Evolutionary conservation across 306 rosid species (phyloP).

Genomic region (Castanea crenata): DNA sequence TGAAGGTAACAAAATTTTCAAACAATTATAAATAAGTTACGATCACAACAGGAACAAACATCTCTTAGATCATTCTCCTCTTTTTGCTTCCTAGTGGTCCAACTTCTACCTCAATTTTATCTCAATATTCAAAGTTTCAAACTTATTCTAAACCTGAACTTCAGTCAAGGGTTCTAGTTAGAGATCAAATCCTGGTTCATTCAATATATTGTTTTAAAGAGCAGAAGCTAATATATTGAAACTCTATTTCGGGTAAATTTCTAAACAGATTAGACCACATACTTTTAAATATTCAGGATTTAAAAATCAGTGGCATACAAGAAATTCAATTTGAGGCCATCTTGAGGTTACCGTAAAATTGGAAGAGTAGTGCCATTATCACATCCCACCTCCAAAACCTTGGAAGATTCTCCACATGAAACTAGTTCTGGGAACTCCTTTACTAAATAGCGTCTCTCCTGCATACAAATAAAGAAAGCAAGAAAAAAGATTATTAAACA

Average conservation of each 20-base stretch:
- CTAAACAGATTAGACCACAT: not conserved
- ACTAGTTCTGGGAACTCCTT: conserved; percentile 79
- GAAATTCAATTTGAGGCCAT: not conserved
- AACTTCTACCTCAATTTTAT: not conserved
- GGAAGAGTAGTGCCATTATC: conserved; percentile 89
- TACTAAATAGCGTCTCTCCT: conserved; percentile 86
- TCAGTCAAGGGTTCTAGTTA: not conserved
- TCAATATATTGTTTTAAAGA: not conserved
- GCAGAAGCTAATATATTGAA: not conserved
- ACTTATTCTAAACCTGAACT: not conserved
- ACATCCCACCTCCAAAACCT: conserved; percentile 82
- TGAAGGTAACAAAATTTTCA: not conserved
- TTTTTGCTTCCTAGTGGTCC: not conserved
- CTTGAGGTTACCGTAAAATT: conserved; percentile 55
- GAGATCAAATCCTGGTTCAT: not conserved
- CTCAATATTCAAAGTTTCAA: not conserved
- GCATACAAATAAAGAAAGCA: conserved; percentile 11
- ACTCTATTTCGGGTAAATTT: not conserved
- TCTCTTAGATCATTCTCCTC: not conserved
- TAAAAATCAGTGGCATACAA: not conserved
- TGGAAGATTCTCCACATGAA: conserved; percentile 39
- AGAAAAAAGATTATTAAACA: not conserved
- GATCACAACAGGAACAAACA: not conserved
- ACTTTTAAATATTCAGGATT: not conserved
- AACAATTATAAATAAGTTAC: not conserved